Conservation (phyloP, 1,284 basidiomycete species). For the Caloboletus inedulis region DNA sequence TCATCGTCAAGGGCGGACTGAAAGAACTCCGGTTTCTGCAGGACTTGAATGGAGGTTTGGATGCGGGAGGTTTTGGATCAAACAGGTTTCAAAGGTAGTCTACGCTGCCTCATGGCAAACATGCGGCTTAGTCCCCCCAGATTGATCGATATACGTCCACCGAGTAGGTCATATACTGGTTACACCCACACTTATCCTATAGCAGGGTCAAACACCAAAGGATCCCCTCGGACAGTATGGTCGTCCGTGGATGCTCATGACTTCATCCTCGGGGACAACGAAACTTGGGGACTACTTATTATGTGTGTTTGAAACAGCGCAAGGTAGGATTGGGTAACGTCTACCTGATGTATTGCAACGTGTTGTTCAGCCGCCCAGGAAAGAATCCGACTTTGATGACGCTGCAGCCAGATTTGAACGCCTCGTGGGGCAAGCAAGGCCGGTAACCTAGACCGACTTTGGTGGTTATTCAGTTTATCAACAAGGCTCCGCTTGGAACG, state of each 20-base stretch:
- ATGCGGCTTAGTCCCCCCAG: conserved; percentile 18
- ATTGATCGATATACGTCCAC: conserved; percentile 4
- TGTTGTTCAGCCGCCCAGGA: conserved; percentile 13
- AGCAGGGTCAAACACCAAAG: conserved; percentile 8
- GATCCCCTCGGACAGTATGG: conserved; percentile 8
- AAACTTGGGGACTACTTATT: background rate
- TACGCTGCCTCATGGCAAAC: conserved; percentile 24
- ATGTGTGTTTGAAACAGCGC: conserved; percentile 4
- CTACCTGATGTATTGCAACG: conserved; percentile 16
- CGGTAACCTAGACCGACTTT: background rate
- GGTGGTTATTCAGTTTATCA: background rate
- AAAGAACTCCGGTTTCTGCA: conserved; percentile 4
- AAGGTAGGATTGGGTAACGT: conserved; percentile 10
- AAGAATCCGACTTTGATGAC: background rate
- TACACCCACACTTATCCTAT: background rate
- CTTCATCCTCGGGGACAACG: conserved; percentile 8
- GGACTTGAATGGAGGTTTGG: conserved; percentile 6
- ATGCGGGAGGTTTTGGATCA: conserved; percentile 3
- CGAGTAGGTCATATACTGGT: background rate
- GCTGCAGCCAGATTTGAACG: conserved; percentile 1
- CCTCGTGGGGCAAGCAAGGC: conserved; percentile 24
- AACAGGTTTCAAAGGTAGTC: conserved; percentile 6
- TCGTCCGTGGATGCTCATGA: conserved; percentile 3
- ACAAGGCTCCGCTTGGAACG: background rate
- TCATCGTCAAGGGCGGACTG: conserved; percentile 7